Evolutionary conservation across 208 protist species (phyloP).

Genomic region (Herpetomonas samuelpessoai): DNA sequence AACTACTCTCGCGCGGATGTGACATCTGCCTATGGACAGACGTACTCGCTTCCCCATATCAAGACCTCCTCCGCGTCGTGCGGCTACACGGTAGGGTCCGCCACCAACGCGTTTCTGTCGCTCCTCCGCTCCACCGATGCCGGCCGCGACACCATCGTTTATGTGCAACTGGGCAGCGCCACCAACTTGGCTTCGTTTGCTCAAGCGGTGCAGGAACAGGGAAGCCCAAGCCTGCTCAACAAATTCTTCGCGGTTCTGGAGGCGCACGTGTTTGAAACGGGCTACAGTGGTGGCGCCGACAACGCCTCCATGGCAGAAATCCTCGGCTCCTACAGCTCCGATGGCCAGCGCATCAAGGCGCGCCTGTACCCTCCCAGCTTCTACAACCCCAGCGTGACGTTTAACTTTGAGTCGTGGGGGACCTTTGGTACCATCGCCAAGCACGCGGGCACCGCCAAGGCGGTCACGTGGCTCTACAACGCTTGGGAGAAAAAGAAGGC

Average conservation of each 20-base stretch:
- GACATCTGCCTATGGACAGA: constrained; percentile 20
- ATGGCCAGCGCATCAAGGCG: constrained; percentile 1
- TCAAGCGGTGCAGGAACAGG: not conserved
- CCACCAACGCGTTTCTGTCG: constrained; percentile 10
- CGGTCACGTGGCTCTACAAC: constrained; percentile 19
- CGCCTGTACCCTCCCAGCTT: constrained; percentile 23
- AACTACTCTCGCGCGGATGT: constrained; percentile 31
- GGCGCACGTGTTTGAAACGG: constrained; percentile 32
- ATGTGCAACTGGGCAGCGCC: constrained; percentile 15
- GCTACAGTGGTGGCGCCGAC: constrained; percentile 28
- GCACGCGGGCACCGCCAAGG: not conserved
- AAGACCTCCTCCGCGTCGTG: constrained; percentile 2
- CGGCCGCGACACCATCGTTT: constrained; percentile 16
- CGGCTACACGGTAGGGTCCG: not conserved
- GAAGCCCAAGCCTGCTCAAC: not conserved
- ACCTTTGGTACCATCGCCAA: constrained; percentile 13
- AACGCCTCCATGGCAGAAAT: constrained; percentile 10
- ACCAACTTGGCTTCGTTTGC: constrained; percentile 19
- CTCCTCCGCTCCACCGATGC: not conserved
- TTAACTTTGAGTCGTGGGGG: constrained; percentile 19
- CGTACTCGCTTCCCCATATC: constrained; percentile 10
- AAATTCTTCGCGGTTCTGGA: constrained; percentile 8
- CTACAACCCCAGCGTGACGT: constrained; percentile 16
- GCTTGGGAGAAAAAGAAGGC: constrained; percentile 25
- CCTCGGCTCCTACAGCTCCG: constrained; percentile 1